Percentiles rank a stretch among this genome's conserved stretches.
Evolutionary conservation across 441 rosid genomes (phyloP).

Genomic region (Viola pubescens): DNA sequence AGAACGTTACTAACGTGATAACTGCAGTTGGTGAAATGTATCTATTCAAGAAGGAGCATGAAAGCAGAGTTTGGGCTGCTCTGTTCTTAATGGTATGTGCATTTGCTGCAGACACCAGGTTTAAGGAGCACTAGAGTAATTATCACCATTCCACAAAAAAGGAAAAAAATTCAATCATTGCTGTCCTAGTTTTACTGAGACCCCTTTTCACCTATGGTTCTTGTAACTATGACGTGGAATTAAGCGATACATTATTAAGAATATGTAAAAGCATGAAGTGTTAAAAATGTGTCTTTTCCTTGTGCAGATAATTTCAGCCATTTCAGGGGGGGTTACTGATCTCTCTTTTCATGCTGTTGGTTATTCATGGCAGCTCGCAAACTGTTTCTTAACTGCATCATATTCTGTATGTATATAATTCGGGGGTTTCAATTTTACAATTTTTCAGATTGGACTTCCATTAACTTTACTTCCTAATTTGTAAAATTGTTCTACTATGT

Average conservation of each 20-base stretch:
- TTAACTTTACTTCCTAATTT: too few relatives aligned
- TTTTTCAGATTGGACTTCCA: neutral
- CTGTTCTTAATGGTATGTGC: conserved; percentile 83
- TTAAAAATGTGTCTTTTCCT: conserved; percentile 13
- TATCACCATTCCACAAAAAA: too few relatives aligned
- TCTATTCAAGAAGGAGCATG: conserved; percentile 83
- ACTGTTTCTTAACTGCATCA: conserved; percentile 87
- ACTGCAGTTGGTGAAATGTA: conserved; percentile 97
- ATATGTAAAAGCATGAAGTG: neutral
- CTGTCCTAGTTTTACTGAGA: too few relatives aligned
- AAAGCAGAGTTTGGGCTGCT: conserved; percentile 93
- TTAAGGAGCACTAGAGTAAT: too few relatives aligned
- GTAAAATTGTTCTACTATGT: too few relatives aligned
- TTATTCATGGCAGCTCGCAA: conserved; percentile 84
- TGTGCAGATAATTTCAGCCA: conserved; percentile 84
- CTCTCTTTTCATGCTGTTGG: conserved; percentile 85
- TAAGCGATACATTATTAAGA: too few relatives aligned
- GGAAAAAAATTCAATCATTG: too few relatives aligned
- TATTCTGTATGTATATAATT: conserved; percentile 67
- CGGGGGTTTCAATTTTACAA: conserved; percentile 4
- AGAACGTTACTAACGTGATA: conserved; percentile 95
- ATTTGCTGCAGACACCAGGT: neutral
- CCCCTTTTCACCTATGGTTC: too few relatives aligned
- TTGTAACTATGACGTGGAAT: too few relatives aligned
- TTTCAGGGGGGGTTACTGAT: conserved; percentile 96